phyloP scores from a whole-genome alignment of 257 asterid species.

The Nicotiana attenuata region DNA sequence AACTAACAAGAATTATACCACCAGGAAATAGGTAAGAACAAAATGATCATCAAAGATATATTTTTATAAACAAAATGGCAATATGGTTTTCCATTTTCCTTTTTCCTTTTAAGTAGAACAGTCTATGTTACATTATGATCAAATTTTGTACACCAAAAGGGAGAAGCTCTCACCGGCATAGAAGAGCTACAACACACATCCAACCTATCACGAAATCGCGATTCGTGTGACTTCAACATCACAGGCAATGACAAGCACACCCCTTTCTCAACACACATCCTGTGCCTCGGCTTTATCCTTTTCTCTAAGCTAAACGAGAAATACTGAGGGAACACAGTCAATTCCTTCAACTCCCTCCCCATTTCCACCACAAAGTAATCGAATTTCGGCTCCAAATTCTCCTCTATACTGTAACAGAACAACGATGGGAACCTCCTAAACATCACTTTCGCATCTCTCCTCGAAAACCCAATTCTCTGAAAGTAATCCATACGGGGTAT shows the following conservation, averaged over 20 bases:
- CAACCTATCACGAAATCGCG: slow-evolving; percentile 52
- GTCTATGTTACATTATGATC: slow-evolving; percentile 28
- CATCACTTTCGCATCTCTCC: slow-evolving; percentile 50
- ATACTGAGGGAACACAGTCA: slow-evolving; percentile 77
- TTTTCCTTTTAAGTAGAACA: background rate
- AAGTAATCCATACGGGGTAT: slow-evolving; percentile 72
- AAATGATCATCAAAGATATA: background rate
- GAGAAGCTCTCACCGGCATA: slow-evolving; percentile 64
- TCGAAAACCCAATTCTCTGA: slow-evolving; percentile 63
- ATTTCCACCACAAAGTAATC: slow-evolving; percentile 81
- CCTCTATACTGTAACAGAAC: slow-evolving; percentile 81
- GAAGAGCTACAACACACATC: slow-evolving; percentile 73
- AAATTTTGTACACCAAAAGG: slow-evolving; percentile 55
- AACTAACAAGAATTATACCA: background rate
- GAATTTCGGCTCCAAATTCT: slow-evolving; percentile 75
- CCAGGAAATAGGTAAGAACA: background rate
- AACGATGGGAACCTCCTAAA: slow-evolving; percentile 74
- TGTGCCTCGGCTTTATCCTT: slow-evolving; percentile 77
- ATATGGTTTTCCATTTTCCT: background rate
- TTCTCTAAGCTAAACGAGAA: slow-evolving; percentile 89
- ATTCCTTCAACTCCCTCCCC: slow-evolving; percentile 80
- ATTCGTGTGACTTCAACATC: slow-evolving; percentile 64
- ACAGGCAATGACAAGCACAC: slow-evolving; percentile 70
- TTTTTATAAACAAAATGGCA: slow-evolving; percentile 7
- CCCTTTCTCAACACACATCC: slow-evolving; percentile 71